These are phyloP conservation scores for Sporothrix brunneoviolacea DNA, from an alignment of 2,329 filamentous ascomycete species.

Conservation along the genomic window DNA sequence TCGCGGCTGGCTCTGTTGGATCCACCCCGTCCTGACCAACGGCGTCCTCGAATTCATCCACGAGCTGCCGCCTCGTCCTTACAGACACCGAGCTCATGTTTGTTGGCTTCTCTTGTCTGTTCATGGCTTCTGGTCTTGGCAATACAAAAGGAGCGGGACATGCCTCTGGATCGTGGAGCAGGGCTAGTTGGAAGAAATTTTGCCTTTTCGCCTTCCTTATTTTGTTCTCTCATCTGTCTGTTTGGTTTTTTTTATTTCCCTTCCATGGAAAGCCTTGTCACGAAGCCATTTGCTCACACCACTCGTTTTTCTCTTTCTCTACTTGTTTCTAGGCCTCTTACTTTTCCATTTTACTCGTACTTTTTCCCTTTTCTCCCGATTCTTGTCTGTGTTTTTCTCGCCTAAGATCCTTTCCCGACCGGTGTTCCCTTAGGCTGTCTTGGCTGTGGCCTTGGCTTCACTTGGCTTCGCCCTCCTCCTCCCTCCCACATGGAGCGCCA, in stretches of 20 bases:
- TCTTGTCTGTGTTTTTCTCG: neutral
- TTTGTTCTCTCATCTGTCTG: neutral
- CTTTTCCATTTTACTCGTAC: no score
- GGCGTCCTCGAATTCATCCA: conserved; percentile 6
- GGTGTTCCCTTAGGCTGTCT: neutral
- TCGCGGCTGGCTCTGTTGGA: no score
- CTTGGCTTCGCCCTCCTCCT: conserved; percentile 2
- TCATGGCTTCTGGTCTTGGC: conserved; percentile 8
- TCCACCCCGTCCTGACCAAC: conserved; percentile 11
- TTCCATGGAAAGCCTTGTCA: no score
- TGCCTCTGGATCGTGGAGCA: neutral
- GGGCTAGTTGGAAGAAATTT: neutral
- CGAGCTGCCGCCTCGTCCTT: conserved; percentile 5
- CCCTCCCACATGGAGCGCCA: no score
- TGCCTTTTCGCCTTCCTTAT: neutral
- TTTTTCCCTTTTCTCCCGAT: no score
- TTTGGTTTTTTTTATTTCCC: neutral
- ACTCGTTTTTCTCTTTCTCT: neutral
- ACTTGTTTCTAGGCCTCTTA: neutral
- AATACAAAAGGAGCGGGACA: conserved; percentile 10
- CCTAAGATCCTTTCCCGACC: neutral
- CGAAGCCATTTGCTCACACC: no score
- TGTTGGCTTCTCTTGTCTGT: neutral
- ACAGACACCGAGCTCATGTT: neutral
- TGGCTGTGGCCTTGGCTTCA: conserved; percentile 1